Percentiles rank a stretch among this genome's conserved stretches.
phyloP scores from a whole-genome alignment of 2,329 filamentous ascomycete species.

The Aspergillus pseudoterreus region DNA sequence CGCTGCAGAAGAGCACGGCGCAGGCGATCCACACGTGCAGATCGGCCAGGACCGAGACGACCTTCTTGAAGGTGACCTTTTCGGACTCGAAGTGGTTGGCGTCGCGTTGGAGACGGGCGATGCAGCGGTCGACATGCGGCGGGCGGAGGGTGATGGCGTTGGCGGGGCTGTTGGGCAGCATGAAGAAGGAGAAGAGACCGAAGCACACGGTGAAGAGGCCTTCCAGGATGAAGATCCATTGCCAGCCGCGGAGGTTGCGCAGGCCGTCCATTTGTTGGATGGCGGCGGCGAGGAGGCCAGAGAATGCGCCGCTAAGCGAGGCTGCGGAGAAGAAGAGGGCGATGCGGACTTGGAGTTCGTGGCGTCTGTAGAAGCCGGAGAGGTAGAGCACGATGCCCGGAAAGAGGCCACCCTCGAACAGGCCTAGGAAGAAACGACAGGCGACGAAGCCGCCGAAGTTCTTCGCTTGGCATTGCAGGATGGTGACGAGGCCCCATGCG shows the following conservation, averaged over 20 bases:
- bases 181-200: constrained; percentile 46
- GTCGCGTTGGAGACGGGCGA: constrained; percentile 8
- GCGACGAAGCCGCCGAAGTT: constrained; percentile 35
- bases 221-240: constrained; percentile 38
- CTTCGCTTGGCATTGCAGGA: constrained; percentile 22
- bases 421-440: constrained; percentile 56
- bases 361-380: constrained; percentile 25
- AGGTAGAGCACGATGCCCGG: constrained; percentile 23
- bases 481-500: constrained; percentile 41
- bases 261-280: constrained; percentile 43
- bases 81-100: constrained; percentile 12
- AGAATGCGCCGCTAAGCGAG: constrained; percentile 41
- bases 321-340: constrained; percentile 27
- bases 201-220: constrained; percentile 37
- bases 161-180: constrained; percentile 64
- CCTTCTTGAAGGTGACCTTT: constrained; percentile 6
- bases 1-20: constrained; percentile 12
- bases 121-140: constrained; percentile 33
- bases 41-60: constrained; percentile 8
- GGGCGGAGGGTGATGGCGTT: constrained; percentile 57
- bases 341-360: constrained; percentile 26
- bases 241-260: constrained; percentile 35
- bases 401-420: constrained; percentile 62
- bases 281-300: constrained; percentile 48
- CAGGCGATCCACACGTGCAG: constrained; percentile 9